These are phyloP conservation scores for Oryza punctata DNA, from an alignment of 176 grass and related monocot genomes.

Conservation along the genomic window DNA sequence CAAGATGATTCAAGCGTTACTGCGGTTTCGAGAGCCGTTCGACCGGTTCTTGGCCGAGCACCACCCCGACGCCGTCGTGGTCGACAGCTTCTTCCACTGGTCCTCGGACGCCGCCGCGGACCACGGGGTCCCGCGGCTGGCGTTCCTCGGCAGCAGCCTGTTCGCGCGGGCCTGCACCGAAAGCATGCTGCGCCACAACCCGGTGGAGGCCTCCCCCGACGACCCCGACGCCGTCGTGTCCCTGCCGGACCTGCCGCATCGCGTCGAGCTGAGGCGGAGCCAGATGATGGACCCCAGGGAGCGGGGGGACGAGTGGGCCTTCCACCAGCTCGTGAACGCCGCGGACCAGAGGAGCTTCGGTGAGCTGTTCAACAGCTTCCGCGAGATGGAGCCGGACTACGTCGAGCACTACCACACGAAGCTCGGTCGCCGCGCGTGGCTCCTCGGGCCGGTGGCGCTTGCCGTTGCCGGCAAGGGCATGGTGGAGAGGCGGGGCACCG, in stretches of 20 bases:
- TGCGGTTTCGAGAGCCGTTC: slow-evolving; percentile 33
- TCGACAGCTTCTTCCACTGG: slow-evolving; percentile 44
- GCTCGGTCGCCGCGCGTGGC: slow-evolving; percentile 26
- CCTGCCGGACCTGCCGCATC: slow-evolving; percentile 50
- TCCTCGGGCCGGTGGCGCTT: slow-evolving; percentile 46
- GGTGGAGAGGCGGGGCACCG: neutral
- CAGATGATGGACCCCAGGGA: neutral
- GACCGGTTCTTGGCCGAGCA: neutral
- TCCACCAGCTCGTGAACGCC: neutral
- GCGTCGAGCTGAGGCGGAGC: slow-evolving; percentile 24
- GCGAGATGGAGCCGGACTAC: slow-evolving; percentile 54
- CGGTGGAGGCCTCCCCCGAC: neutral
- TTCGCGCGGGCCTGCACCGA: slow-evolving; percentile 19
- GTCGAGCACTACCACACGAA: neutral
- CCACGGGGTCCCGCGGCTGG: slow-evolving; percentile 39
- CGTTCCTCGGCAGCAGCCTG: slow-evolving; percentile 45
- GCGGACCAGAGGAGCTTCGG: slow-evolving; percentile 37
- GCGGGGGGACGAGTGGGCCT: neutral
- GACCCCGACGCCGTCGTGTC: neutral
- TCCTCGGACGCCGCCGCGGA: slow-evolving; percentile 4
- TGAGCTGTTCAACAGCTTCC: slow-evolving; percentile 55
- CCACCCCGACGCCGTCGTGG: slow-evolving; percentile 32
- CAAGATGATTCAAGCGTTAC: neutral
- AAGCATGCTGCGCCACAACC: neutral
- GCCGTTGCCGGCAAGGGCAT: neutral